Conservation (phyloP, 73 alveolate species). For the Paramecium sonneborni region DNA sequence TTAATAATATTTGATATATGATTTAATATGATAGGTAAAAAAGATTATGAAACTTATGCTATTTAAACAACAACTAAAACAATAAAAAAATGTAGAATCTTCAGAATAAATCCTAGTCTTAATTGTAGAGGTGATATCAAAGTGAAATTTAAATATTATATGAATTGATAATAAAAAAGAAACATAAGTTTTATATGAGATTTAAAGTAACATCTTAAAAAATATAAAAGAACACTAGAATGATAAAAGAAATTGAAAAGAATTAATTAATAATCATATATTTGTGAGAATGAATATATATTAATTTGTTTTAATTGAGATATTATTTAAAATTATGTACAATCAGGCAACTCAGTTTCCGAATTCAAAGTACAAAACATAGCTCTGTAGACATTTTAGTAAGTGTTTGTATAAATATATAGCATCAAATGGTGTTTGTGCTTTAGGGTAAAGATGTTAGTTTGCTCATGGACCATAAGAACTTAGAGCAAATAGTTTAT, state of each 20-base stretch:
- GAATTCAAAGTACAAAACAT: slow-evolving; percentile 10
- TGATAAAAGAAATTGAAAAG: too few relatives aligned
- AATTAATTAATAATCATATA: not conserved
- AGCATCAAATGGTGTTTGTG: slow-evolving; percentile 50
- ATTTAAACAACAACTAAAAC: not conserved
- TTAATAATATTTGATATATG: too few relatives aligned
- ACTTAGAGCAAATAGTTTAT: slow-evolving; percentile 37
- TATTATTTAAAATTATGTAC: slow-evolving; percentile 18
- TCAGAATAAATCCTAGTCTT: not conserved
- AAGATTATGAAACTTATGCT: not conserved
- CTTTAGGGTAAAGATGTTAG: slow-evolving; percentile 52
- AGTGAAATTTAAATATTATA: too few relatives aligned
- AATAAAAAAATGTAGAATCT: not conserved
- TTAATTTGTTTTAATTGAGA: slow-evolving; percentile 18
- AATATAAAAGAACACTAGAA: too few relatives aligned
- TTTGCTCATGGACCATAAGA: slow-evolving; percentile 57
- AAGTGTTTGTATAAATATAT: not conserved
- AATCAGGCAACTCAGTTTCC: not conserved
- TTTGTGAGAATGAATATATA: not conserved
- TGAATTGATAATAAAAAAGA: too few relatives aligned
- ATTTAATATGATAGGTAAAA: too few relatives aligned
- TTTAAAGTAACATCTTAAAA: too few relatives aligned
- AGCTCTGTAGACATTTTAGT: slow-evolving; percentile 52
- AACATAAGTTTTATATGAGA: too few relatives aligned
- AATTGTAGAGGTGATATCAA: not conserved